phyloP scores from a whole-genome alignment of 768 basidiomycete species.

The Suillus variegatus region DNA sequence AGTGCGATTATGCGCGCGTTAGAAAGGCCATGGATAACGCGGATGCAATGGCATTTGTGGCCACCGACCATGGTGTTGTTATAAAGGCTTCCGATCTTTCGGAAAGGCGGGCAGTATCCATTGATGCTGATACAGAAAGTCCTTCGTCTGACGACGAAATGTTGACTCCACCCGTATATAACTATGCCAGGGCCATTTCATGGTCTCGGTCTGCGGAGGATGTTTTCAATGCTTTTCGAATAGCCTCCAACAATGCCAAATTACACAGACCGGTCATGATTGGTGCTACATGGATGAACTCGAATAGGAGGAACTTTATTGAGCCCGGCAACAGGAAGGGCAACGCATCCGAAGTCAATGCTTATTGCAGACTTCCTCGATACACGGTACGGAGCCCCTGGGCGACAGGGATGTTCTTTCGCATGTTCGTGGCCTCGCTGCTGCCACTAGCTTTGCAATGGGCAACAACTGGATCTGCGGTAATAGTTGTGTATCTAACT shows the following conservation, averaged over 20 bases:
- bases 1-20: constrained; percentile 38
- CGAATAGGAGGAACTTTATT: neutral
- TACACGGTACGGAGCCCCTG: constrained; percentile 13
- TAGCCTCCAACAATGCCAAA: constrained; percentile 13
- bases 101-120: constrained; percentile 5
- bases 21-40: constrained; percentile 28
- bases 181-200: constrained; percentile 24
- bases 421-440: constrained; percentile 24
- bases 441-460: constrained; percentile 27
- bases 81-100: constrained; percentile 2
- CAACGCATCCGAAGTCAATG: constrained; percentile 11
- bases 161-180: constrained; percentile 25
- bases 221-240: neutral
- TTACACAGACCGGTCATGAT: constrained; percentile 10
- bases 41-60: constrained; percentile 29
- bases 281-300: constrained; percentile 5
- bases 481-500: constrained; percentile 25
- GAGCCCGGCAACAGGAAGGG: constrained; percentile 12
- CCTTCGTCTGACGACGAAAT: constrained; percentile 25
- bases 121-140: neutral
- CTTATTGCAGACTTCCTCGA: constrained; percentile 16
- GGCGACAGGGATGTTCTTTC: constrained; percentile 18
- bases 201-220: constrained; percentile 20
- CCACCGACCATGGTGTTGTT: constrained; percentile 11
- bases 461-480: constrained; percentile 27